Conservation (phyloP, 1,284 basidiomycete genomes). For the Trametes polyzona region DNA sequence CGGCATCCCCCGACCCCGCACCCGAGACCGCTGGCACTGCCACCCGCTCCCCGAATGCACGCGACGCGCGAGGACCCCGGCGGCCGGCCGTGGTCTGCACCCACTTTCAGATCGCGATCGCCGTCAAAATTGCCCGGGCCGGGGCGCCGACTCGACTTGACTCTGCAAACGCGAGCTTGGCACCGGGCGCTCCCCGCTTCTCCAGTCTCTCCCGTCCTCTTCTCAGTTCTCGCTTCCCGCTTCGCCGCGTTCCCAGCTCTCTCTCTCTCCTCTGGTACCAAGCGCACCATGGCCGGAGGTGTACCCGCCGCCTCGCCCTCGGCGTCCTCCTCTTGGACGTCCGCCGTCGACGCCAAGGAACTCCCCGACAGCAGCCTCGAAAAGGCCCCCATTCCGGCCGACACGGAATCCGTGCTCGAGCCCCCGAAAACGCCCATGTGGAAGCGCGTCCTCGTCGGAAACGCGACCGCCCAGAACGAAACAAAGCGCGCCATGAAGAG, state of each 20-base stretch:
- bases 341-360: constrained; percentile 16
- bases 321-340: constrained; percentile 18
- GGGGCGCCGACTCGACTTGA: neutral
- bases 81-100: no score
- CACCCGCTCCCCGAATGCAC: neutral
- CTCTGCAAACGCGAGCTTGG: no score
- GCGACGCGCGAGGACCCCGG: neutral
- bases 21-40: neutral
- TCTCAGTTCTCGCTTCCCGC: neutral
- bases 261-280: neutral
- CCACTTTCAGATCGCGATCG: neutral
- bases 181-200: no score
- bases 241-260: neutral
- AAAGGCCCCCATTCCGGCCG: constrained; percentile 11
- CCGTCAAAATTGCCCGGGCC: neutral
- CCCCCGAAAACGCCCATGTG: constrained; percentile 18
- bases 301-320: constrained; percentile 12
- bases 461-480: constrained; percentile 28
- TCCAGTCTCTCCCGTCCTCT: neutral
- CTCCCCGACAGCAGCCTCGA: constrained; percentile 9
- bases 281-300: neutral
- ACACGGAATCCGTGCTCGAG: neutral
- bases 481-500: constrained; percentile 45
- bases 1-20: constrained; percentile 12
- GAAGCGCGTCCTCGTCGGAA: constrained; percentile 31